A percentile compares a stretch with the other conserved stretches of the same genome.
Conservation (phyloP, 345 rosid species). For the Eucalyptus guilfoylei region DNA sequence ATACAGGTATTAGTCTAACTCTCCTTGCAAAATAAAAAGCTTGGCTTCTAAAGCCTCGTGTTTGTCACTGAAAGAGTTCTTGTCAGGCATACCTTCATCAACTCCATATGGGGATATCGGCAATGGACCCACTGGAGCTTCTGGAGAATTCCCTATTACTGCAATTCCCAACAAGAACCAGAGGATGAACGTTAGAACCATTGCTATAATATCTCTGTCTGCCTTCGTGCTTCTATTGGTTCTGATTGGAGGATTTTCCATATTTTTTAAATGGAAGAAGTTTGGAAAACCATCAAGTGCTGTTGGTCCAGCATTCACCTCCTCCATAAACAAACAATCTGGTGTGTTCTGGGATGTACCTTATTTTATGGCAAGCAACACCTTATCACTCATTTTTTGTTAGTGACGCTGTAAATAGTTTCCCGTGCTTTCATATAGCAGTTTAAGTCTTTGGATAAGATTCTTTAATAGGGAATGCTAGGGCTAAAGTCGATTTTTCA, state of each 20-base stretch:
- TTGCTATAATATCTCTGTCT: slow-evolving; percentile 63
- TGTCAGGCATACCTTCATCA: slow-evolving; percentile 80
- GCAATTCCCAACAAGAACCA: slow-evolving; percentile 57
- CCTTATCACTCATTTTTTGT: neutral
- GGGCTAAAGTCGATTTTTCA: neutral
- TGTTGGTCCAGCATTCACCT: slow-evolving; percentile 61
- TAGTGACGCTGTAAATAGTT: neutral
- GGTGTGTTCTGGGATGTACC: slow-evolving; percentile 25
- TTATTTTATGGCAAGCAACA: neutral
- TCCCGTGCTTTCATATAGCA: neutral
- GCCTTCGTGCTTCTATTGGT: slow-evolving; percentile 73
- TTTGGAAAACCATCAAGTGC: slow-evolving; percentile 79
- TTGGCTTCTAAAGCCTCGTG: neutral
- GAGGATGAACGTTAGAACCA: slow-evolving; percentile 60
- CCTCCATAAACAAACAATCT: slow-evolving; percentile 73
- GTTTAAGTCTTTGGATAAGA: neutral
- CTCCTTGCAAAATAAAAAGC: neutral
- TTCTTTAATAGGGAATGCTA: neutral
- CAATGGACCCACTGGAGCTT: slow-evolving; percentile 57
- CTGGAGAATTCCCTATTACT: slow-evolving; percentile 60
- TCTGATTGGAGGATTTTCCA: slow-evolving; percentile 52
- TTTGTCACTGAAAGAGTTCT: neutral
- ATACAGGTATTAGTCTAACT: slow-evolving; percentile 59
- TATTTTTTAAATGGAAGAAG: slow-evolving; percentile 69
- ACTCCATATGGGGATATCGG: slow-evolving; percentile 48